A percentile compares a stretch with the other conserved stretches of the same genome.
phyloP scores from a whole-genome alignment of 2,329 filamentous ascomycete genomes.

The Fusarium irregulare region DNA sequence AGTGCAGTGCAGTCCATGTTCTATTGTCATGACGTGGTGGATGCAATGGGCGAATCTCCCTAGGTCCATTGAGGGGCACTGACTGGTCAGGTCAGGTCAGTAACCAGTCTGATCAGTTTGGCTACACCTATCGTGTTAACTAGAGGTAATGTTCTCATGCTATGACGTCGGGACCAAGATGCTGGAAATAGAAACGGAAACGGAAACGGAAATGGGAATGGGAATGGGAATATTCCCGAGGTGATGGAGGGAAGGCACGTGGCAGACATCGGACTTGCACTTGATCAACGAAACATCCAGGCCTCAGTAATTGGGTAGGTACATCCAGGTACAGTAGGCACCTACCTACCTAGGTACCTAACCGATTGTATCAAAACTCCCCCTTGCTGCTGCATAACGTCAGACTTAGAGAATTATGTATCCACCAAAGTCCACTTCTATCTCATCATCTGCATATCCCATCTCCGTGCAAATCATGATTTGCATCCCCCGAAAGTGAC shows the following conservation, averaged over 20 bases:
- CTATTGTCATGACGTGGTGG: constrained; percentile 8
- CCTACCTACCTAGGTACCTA: background rate
- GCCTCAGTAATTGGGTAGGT: constrained; percentile 16
- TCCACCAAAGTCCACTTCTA: constrained; percentile 9
- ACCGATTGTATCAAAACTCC: background rate
- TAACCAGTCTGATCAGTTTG: background rate
- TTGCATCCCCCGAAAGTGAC: constrained; percentile 21
- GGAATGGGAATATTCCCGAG: constrained; percentile 22
- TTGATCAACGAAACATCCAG: constrained; percentile 2
- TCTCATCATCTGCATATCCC: constrained; percentile 6
- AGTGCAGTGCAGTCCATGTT: background rate
- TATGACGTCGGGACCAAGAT: constrained; percentile 8
- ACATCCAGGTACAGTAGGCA: no score
- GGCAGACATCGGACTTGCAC: constrained; percentile 13
- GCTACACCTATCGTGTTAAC: background rate
- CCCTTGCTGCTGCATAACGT: background rate
- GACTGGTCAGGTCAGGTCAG: background rate
- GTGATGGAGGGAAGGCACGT: constrained; percentile 23
- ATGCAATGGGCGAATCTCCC: background rate
- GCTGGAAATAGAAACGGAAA: constrained; percentile 11
- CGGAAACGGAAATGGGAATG: constrained; percentile 4
- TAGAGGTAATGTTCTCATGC: background rate
- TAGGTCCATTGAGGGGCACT: background rate
- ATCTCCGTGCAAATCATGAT: constrained; percentile 20
- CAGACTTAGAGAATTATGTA: background rate